Percentiles rank a stretch among this genome's conserved stretches.
These are phyloP conservation scores for Solanum acaule DNA, from an alignment of 257 asterid species.

Conservation along the genomic window DNA sequence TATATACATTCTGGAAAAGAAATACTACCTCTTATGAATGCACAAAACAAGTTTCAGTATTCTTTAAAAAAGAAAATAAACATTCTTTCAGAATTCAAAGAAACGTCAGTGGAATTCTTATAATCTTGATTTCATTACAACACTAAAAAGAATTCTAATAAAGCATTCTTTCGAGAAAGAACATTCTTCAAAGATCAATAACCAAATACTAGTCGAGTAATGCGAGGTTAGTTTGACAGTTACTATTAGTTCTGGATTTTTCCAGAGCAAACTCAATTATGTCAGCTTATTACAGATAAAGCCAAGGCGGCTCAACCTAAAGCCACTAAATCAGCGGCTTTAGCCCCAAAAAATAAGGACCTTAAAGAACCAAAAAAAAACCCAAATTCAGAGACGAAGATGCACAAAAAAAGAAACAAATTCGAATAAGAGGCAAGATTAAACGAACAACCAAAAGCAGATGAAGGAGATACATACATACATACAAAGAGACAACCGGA, in stretches of 20 bases:
- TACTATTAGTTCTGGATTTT: no score
- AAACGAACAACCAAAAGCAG: background rate
- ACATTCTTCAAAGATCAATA: no score
- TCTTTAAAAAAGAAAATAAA: background rate
- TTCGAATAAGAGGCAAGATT: no score
- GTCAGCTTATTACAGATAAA: accelerated
- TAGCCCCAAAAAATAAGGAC: no score
- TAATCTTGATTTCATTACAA: background rate
- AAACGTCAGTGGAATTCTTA: background rate
- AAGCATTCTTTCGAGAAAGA: background rate
- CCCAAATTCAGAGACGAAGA: background rate
- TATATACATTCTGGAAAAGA: background rate
- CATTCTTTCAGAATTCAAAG: background rate
- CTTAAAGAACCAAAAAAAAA: no score
- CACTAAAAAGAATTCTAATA: background rate
- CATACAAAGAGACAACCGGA: no score
- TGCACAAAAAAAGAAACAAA: background rate
- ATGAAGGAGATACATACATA: no score
- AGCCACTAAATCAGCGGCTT: no score
- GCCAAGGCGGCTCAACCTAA: background rate
- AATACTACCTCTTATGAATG: background rate
- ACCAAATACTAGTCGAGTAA: no score
- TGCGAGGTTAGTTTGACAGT: no score
- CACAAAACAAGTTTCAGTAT: background rate
- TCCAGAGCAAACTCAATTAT: no score